phyloP scores from a whole-genome alignment of 306 rosid species.

The Fagus crenata region DNA sequence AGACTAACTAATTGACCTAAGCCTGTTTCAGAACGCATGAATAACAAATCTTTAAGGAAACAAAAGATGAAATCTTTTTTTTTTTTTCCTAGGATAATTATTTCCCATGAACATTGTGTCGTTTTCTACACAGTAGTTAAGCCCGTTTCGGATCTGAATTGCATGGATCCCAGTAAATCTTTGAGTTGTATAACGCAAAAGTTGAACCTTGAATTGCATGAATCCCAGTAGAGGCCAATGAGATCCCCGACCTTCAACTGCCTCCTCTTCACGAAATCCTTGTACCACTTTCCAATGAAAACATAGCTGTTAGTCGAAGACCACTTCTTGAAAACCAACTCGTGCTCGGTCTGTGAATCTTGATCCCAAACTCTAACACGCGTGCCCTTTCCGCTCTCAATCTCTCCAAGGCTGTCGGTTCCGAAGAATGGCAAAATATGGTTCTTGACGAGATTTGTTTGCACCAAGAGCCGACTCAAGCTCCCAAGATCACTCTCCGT shows the following conservation, averaged over 20 bases:
- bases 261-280: slow-evolving; percentile 35
- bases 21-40: too few relatives aligned
- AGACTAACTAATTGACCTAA: too few relatives aligned
- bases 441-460: slow-evolving; percentile 26
- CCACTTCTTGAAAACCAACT: slow-evolving; percentile 37
- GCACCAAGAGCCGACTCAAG: slow-evolving; percentile 35
- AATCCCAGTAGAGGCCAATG: slow-evolving; percentile 40
- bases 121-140: too few relatives aligned
- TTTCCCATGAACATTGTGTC: too few relatives aligned
- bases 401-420: slow-evolving; percentile 9
- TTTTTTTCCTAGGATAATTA: too few relatives aligned
- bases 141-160: too few relatives aligned
- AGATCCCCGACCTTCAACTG: slow-evolving; percentile 29
- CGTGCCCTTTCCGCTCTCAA: slow-evolving; percentile 19
- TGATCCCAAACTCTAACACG: slow-evolving; percentile 32
- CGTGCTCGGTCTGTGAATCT: slow-evolving; percentile 34
- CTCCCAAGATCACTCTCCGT: slow-evolving; percentile 42
- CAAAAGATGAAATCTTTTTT: too few relatives aligned
- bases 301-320: slow-evolving; percentile 37
- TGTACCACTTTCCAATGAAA: slow-evolving; percentile 39
- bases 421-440: slow-evolving; percentile 36
- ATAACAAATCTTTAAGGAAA: too few relatives aligned
- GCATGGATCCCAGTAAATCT: too few relatives aligned
- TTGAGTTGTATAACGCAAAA: slow-evolving; percentile 5
- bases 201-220: slow-evolving; percentile 24